These are phyloP conservation scores for Salix dunnii DNA, from an alignment of 345 rosid genomes.

Conservation along the genomic window DNA sequence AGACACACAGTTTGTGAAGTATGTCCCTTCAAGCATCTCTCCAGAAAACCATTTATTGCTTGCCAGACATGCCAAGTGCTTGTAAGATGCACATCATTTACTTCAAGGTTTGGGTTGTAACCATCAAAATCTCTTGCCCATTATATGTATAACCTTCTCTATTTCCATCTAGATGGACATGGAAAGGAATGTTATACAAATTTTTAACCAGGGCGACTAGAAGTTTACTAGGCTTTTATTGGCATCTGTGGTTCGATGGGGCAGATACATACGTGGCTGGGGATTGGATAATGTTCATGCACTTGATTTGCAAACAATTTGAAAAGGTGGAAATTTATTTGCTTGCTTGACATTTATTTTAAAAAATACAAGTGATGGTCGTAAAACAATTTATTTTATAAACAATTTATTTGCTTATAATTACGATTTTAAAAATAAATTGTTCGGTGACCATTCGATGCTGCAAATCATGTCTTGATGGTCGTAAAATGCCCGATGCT, in stretches of 20 bases:
- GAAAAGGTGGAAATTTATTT: too few relatives aligned
- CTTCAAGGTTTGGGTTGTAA: not conserved
- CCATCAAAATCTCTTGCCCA: not conserved
- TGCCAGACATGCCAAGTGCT: slow-evolving; percentile 27
- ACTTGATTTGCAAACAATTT: not conserved
- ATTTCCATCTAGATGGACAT: not conserved
- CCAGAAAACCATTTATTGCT: slow-evolving; percentile 79
- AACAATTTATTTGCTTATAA: too few relatives aligned
- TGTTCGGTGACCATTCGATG: too few relatives aligned
- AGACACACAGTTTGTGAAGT: slow-evolving; percentile 58
- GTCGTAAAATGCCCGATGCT: too few relatives aligned
- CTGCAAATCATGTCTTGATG: too few relatives aligned
- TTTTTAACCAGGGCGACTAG: not conserved
- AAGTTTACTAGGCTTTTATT: not conserved
- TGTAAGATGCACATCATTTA: not conserved
- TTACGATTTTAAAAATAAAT: too few relatives aligned
- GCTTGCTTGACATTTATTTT: too few relatives aligned
- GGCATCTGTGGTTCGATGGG: not conserved
- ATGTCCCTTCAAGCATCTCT: slow-evolving; percentile 63
- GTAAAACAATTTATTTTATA: too few relatives aligned
- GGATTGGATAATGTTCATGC: not conserved
- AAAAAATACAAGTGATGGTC: too few relatives aligned
- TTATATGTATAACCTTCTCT: not conserved
- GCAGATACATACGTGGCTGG: not conserved
- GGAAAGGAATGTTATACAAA: not conserved